A percentile compares a stretch with the other conserved stretches of the same genome.
phyloP scores from a whole-genome alignment of 768 basidiomycete species.

The Pisolithus microcarpus region DNA sequence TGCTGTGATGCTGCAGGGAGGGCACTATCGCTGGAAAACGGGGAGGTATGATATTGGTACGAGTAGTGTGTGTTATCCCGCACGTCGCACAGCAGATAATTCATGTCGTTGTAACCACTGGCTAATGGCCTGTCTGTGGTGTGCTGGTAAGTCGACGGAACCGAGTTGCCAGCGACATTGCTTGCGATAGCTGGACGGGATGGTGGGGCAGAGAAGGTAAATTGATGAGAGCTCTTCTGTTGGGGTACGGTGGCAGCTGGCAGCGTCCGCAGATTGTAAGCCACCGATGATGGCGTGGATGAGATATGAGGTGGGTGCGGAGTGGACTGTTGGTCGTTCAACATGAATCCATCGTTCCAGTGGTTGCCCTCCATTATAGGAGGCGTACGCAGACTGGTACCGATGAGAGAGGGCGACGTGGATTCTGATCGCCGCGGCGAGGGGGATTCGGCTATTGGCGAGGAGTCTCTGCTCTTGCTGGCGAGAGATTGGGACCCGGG shows the following conservation, averaged over 20 bases:
- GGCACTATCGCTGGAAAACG: conserved; percentile 39
- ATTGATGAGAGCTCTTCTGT: conserved; percentile 40
- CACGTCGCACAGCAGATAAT: conserved; percentile 39
- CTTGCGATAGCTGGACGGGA: conserved; percentile 39
- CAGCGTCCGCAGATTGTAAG: conserved; percentile 40
- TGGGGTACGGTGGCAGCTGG: conserved; percentile 37
- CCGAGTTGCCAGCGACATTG: conserved; percentile 32
- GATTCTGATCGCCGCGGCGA: conserved; percentile 35
- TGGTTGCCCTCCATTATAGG: conserved; percentile 42
- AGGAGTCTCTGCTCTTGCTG: conserved; percentile 57
- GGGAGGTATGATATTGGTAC: conserved; percentile 45
- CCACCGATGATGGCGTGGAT: conserved; percentile 32
- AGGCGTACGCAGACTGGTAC: conserved; percentile 28
- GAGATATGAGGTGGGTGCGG: conserved; percentile 25
- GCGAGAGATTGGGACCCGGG: conserved; percentile 29
- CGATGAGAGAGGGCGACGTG: conserved; percentile 28
- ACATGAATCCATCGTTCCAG: conserved; percentile 54
- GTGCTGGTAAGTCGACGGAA: conserved; percentile 38
- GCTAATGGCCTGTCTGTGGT: conserved; percentile 45
- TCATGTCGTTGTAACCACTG: conserved; percentile 40
- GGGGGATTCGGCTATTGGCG: conserved; percentile 50
- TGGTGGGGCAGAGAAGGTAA: conserved; percentile 34
- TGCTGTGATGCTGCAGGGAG: conserved; percentile 40
- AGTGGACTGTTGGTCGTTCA: conserved; percentile 37
- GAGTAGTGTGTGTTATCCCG: conserved; percentile 46